A percentile compares a stretch with the other conserved stretches of the same genome.
Evolutionary conservation across 345 rosid genomes (phyloP).

Genomic region (Camelina sativa): DNA sequence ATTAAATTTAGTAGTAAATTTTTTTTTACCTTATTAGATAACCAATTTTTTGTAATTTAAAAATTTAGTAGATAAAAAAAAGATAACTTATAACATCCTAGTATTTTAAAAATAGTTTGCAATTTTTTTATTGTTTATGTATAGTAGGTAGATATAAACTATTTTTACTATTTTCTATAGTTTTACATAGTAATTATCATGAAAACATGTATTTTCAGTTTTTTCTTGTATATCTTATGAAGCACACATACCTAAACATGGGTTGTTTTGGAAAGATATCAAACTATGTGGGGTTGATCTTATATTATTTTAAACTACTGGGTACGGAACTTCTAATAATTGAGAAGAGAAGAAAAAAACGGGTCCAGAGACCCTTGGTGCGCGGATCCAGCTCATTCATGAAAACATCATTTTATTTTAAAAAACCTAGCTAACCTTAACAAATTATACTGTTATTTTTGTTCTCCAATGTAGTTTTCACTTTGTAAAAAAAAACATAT

Average conservation of each 20-base stretch:
- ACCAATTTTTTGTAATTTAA: too few relatives aligned
- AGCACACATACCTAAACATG: background rate
- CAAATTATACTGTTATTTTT: slow-evolving; percentile 21
- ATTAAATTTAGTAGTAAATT: background rate
- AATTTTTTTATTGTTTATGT: too few relatives aligned
- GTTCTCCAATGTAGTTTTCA: background rate
- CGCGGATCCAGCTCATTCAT: slow-evolving; percentile 84
- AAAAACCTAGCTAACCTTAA: slow-evolving; percentile 19
- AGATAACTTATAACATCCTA: too few relatives aligned
- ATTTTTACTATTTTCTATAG: too few relatives aligned
- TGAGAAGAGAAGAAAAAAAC: slow-evolving; percentile 24
- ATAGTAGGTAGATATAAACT: too few relatives aligned
- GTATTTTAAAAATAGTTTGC: too few relatives aligned
- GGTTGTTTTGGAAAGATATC: slow-evolving; percentile 29
- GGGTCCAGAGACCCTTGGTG: slow-evolving; percentile 59
- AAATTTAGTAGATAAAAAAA: too few relatives aligned
- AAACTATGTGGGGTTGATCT: slow-evolving; percentile 21
- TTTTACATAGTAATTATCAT: too few relatives aligned
- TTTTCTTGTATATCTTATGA: too few relatives aligned
- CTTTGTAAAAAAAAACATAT: background rate
- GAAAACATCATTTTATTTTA: background rate
- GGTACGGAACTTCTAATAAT: slow-evolving; percentile 35
- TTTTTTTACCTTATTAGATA: too few relatives aligned
- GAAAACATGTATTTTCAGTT: too few relatives aligned
- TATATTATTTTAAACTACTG: slow-evolving; percentile 1